Evolutionary conservation across 1,284 basidiomycete genomes (phyloP), one percentile per base, ranked within the genome.

Genomic region (Pterulicium gracile): DNA sequence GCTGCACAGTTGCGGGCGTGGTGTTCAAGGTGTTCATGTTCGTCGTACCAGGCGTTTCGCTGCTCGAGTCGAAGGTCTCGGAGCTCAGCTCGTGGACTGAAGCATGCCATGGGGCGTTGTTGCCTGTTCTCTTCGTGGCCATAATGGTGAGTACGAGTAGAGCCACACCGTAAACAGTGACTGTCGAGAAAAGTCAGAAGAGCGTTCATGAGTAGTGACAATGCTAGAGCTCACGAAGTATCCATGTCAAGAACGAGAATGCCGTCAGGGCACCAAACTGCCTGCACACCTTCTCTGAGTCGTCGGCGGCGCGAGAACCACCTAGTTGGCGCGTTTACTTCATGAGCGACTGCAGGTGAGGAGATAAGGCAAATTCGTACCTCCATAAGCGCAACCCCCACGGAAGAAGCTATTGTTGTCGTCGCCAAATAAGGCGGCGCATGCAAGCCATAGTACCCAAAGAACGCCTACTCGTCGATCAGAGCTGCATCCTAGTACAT

Each of bases 401-500:
- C 53, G 43, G 47, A 60, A 63, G 35, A 50, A 35, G 17, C 59
- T 35, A 3, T 36, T 40, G 22, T 51, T 50, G 1, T 47, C 49
- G n/a, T 56, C 47, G 3, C 65, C 63, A 4, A 70, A 52, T 24
- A 65, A 56, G 1, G 62, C 72, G 2, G 62, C 79, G 46, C 64
- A 63, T 13, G 75, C 64, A 27, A 81, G 61, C 76, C 75, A 81
- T 20, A 82, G 57, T 47, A 81, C 56, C 67, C 70, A 77, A 4
- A 82, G 65, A 42, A 77, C 35, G 47, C 54, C 79, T 78, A 50
- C n/a, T n/a, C n/a, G n/a, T n/a, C n/a, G n/a, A n/a, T 7, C 27
- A 10, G n/a, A 32, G 27, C 7, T 32, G 27, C 27, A 32, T 10
- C 27, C 27, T 32, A 32, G 10, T 7, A n/a, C 7, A 7, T 7